These are phyloP conservation scores for Hymenotorrendiella dingleyae DNA, from an alignment of 2,329 filamentous ascomycete species.

Conservation along the genomic window DNA sequence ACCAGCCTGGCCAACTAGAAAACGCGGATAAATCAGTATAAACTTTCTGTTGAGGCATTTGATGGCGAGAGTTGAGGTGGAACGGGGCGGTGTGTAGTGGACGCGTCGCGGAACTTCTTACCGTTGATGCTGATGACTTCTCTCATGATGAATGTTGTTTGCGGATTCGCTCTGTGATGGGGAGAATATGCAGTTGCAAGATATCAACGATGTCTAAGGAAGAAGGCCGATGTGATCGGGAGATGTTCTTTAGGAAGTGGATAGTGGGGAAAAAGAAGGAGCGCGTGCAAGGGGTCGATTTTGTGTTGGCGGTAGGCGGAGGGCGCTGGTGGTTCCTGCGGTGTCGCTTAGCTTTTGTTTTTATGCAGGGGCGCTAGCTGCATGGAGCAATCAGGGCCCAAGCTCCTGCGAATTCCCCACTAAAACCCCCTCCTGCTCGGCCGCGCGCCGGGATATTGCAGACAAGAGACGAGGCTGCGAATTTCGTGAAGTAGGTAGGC, in stretches of 20 bases:
- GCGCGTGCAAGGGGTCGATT: slow-evolving; percentile 21
- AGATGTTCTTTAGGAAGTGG: slow-evolving; percentile 7
- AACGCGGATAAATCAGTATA: slow-evolving; percentile 24
- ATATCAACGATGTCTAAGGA: slow-evolving; percentile 5
- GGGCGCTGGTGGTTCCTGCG: slow-evolving; percentile 13
- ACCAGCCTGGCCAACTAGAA: slow-evolving; percentile 95
- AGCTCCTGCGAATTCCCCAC: slow-evolving; percentile 9
- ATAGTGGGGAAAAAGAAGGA: slow-evolving; percentile 22
- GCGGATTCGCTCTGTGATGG: slow-evolving; percentile 10
- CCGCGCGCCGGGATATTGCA: too few species aligned
- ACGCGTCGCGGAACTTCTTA: slow-evolving; percentile 45
- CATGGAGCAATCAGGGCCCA: slow-evolving; percentile 9
- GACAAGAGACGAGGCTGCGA: background rate
- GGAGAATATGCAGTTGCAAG: slow-evolving; percentile 12
- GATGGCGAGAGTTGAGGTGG: background rate
- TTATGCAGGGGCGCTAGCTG: slow-evolving; percentile 14
- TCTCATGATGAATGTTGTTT: slow-evolving; percentile 68
- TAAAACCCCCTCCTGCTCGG: too few species aligned
- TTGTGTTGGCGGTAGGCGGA: too few species aligned
- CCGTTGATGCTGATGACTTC: slow-evolving; percentile 99
- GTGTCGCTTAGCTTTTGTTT: slow-evolving; percentile 15
- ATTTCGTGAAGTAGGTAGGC: too few species aligned
- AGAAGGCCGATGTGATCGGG: slow-evolving; percentile 13
- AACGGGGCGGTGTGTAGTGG: slow-evolving; percentile 33
- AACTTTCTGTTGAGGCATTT: slow-evolving; percentile 12